Conservation (phyloP, 2,329 filamentous ascomycete genomes). For the Aspergillus fumigatus region DNA sequence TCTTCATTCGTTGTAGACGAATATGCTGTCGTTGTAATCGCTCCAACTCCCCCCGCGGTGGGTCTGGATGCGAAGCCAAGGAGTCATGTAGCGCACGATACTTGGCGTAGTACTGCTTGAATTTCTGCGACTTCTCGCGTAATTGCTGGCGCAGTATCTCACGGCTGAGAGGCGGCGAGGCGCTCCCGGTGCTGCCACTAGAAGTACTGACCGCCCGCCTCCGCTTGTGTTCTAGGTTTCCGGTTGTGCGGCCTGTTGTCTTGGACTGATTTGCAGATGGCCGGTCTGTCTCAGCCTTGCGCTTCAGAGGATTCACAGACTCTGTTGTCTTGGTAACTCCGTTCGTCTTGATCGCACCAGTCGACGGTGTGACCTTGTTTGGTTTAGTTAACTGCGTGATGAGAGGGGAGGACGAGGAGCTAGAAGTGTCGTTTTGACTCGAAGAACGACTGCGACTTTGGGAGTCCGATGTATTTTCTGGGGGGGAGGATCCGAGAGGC, state of each 20-base stretch:
- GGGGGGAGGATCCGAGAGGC: constrained; percentile 57
- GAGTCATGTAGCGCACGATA: constrained; percentile 54
- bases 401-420: constrained; percentile 44
- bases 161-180: constrained; percentile 35
- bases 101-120: constrained; percentile 55
- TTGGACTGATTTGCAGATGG: constrained; percentile 15
- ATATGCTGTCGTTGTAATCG: constrained; percentile 52
- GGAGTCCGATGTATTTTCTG: constrained; percentile 57
- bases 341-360: constrained; percentile 19
- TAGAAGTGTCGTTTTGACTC: constrained; percentile 40
- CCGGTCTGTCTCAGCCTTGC: constrained; percentile 36
- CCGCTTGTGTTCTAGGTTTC: constrained; percentile 41
- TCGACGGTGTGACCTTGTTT: constrained; percentile 22
- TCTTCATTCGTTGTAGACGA: constrained; percentile 53
- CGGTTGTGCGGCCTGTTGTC: constrained; percentile 25
- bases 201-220: constrained; percentile 33
- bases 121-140: constrained; percentile 41
- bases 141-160: constrained; percentile 36
- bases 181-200: constrained; percentile 41
- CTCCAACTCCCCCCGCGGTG: constrained; percentile 49
- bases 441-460: constrained; percentile 42
- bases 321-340: constrained; percentile 24
- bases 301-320: constrained; percentile 34
- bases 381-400: constrained; percentile 35
- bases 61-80: constrained; percentile 35